Base-by-base conservation (phyloP, 1,284 basidiomycete species). In the Thelephora terrestris region DNA sequence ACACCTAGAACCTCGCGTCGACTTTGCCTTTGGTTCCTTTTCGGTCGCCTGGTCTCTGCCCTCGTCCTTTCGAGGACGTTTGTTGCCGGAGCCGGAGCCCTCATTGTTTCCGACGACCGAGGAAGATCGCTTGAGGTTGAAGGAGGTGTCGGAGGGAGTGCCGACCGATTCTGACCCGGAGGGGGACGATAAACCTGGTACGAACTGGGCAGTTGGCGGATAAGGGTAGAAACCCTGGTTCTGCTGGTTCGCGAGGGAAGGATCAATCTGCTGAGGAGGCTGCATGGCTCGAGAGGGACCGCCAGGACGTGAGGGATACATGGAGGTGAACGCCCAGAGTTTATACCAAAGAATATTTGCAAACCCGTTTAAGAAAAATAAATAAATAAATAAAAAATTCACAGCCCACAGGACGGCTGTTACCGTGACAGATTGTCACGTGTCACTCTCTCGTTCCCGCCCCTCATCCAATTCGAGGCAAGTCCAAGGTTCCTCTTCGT, bases 1-100 rank as follows among this genome's bases (percentile, higher is more conserved):
- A 55, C 57, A 91, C 89, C 89, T 75, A 29, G 89, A 89, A 18
- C 91, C 91, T 37, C 91, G 72, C 1, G 91, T 93, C 5, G 90
- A 76, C 67, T 94, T 94, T 39, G 81, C 74, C 65, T 92, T 93
- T 27, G 67, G 59, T 50, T 84, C 84, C 58, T 77, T 79, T 32
- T 78, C 79, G n/a, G 72, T 65, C 2, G 66, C 57, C 4, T 60
- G 58, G 21, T 71, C 69, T 10, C 69, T 70, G 25, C 75, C 69
- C 18, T 69, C 76, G 46, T 84, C 80, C 53, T 72, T 78, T 37
- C 78, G 74, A 3, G 71, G 58, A 58, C 79, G 84, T 63, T 81
- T 87, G 54, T 32, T 32, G 3, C 69, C 62, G 52, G 68, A 64
- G 53, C 78, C 77, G 34, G 56, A 61, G 1, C 63, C 59, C 16